Evolutionary conservation across 306 rosid genomes (phyloP).

Genomic region (Cyamopsis tetragonoloba): DNA sequence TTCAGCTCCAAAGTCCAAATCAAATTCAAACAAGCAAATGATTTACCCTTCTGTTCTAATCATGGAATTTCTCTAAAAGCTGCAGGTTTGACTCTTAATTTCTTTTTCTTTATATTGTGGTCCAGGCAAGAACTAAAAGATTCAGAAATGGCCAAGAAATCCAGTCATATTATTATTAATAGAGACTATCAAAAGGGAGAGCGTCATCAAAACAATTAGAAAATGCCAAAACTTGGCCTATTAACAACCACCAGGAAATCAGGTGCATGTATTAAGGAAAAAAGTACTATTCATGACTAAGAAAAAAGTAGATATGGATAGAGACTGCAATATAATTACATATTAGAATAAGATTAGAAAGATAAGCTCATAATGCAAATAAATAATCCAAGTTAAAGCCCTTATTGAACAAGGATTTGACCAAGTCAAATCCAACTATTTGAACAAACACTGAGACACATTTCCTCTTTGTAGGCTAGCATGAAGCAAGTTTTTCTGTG

Average conservation of each 20-base stretch:
- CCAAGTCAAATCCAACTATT: slow-evolving; percentile 40
- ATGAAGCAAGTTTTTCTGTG: slow-evolving; percentile 27
- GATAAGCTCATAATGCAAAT: slow-evolving; percentile 12
- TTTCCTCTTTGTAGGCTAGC: slow-evolving; percentile 44
- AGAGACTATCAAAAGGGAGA: slow-evolving; percentile 10
- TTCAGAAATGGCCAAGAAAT: slow-evolving; percentile 28
- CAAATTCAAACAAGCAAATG: slow-evolving; percentile 29
- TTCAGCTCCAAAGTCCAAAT: slow-evolving; percentile 24
- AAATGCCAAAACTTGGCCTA: slow-evolving; percentile 39
- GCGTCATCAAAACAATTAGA: slow-evolving; percentile 35
- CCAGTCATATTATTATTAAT: slow-evolving; percentile 32
- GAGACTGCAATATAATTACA: neutral
- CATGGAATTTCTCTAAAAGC: slow-evolving; percentile 30
- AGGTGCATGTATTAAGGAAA: slow-evolving; percentile 26
- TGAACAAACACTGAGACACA: slow-evolving; percentile 29
- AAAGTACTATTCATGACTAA: slow-evolving; percentile 28
- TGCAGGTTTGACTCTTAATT: slow-evolving; percentile 22
- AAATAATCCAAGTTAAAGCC: slow-evolving; percentile 14
- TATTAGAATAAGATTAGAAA: slow-evolving; percentile 24
- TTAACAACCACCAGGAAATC: slow-evolving; percentile 27
- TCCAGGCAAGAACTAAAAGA: slow-evolving; percentile 26
- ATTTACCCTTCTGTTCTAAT: slow-evolving; percentile 30
- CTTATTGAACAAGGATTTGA: slow-evolving; percentile 33
- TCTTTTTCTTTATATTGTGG: slow-evolving; percentile 33
- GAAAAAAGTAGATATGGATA: slow-evolving; percentile 8